Evolutionary conservation across 768 basidiomycete genomes (phyloP).

Genomic region (Hypholoma fasciculare): DNA sequence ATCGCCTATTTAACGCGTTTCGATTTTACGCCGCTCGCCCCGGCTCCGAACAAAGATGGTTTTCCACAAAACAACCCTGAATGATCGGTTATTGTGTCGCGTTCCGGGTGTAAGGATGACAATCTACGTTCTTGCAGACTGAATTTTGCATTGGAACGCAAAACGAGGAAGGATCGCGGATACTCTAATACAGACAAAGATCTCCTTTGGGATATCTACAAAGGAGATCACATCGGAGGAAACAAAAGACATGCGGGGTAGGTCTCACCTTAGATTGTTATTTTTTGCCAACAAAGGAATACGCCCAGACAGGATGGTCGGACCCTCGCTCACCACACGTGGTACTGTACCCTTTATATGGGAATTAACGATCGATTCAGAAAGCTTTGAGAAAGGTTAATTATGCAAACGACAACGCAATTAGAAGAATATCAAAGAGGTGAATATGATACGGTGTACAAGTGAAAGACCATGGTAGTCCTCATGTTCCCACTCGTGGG

Average conservation of each 20-base stretch:
- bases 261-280: conserved; percentile 21
- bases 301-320: not conserved
- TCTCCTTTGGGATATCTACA: conserved; percentile 10
- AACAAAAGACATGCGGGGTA: conserved; percentile 11
- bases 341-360: conserved; percentile 4
- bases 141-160: conserved; percentile 13
- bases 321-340: conserved; percentile 16
- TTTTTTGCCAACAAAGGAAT: conserved; percentile 15
- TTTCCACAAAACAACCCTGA: conserved; percentile 16
- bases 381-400: not conserved
- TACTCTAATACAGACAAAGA: conserved; percentile 10
- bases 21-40: conserved; percentile 5
- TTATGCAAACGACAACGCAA: not conserved
- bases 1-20: conserved; percentile 20
- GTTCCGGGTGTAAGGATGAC: conserved; percentile 12
- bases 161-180: conserved; percentile 1
- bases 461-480: not conserved
- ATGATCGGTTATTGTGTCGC: conserved; percentile 22
- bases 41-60: conserved; percentile 23
- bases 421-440: not conserved
- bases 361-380: conserved; percentile 1
- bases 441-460: not conserved
- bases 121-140: conserved; percentile 10
- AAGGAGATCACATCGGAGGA: conserved; percentile 11
- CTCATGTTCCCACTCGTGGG: not conserved